Evolutionary conservation across 2,329 filamentous ascomycete genomes (phyloP).

Genomic region (Pseudogymnoascus sp.): DNA sequence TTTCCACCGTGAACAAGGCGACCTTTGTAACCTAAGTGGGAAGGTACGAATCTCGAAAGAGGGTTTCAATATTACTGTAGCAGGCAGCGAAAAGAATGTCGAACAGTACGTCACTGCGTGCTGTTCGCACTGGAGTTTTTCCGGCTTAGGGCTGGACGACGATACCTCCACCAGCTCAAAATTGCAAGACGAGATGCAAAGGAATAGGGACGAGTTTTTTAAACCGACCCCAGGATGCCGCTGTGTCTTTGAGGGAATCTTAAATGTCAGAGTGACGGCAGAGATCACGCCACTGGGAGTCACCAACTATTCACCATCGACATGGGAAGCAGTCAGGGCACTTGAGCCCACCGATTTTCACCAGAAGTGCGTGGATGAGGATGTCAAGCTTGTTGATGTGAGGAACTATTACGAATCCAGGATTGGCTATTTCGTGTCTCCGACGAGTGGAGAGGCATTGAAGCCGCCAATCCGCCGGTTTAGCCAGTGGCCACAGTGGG

Average conservation of each 20-base stretch:
- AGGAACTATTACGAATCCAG: constrained; percentile 29
- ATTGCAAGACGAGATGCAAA: background rate
- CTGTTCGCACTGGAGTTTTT: constrained; percentile 25
- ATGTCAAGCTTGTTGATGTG: constrained; percentile 24
- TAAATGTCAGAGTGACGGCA: constrained; percentile 19
- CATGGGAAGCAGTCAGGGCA: constrained; percentile 23
- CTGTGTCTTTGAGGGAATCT: constrained; percentile 24
- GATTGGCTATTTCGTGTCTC: constrained; percentile 28
- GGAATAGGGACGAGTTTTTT: constrained; percentile 19
- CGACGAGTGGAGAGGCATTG: constrained; percentile 22
- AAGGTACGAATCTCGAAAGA: constrained; percentile 27
- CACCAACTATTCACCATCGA: constrained; percentile 23
- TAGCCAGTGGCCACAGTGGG: constrained; percentile 28
- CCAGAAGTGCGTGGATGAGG: constrained; percentile 17
- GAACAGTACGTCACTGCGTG: constrained; percentile 23
- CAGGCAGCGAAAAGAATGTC: constrained; percentile 20
- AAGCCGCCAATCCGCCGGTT: constrained; percentile 26
- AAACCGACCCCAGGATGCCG: constrained; percentile 26
- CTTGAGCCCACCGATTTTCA: constrained; percentile 26
- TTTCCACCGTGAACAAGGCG: constrained; percentile 21
- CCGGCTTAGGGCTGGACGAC: constrained; percentile 17
- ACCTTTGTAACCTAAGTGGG: constrained; percentile 19
- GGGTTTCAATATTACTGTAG: constrained; percentile 29
- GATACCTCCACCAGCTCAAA: constrained; percentile 9
- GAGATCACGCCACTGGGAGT: constrained; percentile 30